Evolutionary conservation across 768 basidiomycete species (phyloP).

Genomic region (Trametes elegans): DNA sequence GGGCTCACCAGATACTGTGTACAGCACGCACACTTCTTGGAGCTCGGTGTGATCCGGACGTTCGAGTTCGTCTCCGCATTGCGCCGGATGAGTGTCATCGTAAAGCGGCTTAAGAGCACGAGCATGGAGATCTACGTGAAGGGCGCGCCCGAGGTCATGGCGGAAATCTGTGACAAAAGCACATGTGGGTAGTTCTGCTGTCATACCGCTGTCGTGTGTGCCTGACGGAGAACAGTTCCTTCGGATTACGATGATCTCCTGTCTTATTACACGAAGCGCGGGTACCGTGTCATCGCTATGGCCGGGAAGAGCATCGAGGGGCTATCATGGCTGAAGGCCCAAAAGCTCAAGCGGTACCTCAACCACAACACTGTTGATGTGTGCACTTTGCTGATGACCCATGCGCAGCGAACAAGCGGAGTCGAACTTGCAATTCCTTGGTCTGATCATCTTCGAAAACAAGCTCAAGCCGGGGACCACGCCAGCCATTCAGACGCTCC

Average conservation of each 20-base stretch:
- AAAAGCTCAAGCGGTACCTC: constrained; percentile 86
- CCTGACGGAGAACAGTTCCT: constrained; percentile 61
- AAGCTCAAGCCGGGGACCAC: constrained; percentile 91
- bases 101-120: constrained; percentile 88
- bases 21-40: constrained; percentile 96
- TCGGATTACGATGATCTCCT: constrained; percentile 94
- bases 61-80: constrained; percentile 96
- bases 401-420: constrained; percentile 86
- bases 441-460: constrained; percentile 97
- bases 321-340: constrained; percentile 95
- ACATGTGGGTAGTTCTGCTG: constrained; percentile 62
- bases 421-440: constrained; percentile 84
- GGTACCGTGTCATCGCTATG: constrained; percentile 96
- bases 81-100: constrained; percentile 96
- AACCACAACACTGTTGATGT: not conserved
- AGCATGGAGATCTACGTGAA: constrained; percentile 99
- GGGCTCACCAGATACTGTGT: not conserved
- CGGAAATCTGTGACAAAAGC: constrained; percentile 86
- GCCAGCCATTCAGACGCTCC: constrained; percentile 84
- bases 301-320: constrained; percentile 95
- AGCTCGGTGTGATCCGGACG: constrained; percentile 92
- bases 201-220: not conserved
- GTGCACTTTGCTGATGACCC: no score
- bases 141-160: constrained; percentile 99
- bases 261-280: constrained; percentile 94